Evolutionary conservation across 2,329 filamentous ascomycete species (phyloP).

Genomic region (Neonectria coccinea): DNA sequence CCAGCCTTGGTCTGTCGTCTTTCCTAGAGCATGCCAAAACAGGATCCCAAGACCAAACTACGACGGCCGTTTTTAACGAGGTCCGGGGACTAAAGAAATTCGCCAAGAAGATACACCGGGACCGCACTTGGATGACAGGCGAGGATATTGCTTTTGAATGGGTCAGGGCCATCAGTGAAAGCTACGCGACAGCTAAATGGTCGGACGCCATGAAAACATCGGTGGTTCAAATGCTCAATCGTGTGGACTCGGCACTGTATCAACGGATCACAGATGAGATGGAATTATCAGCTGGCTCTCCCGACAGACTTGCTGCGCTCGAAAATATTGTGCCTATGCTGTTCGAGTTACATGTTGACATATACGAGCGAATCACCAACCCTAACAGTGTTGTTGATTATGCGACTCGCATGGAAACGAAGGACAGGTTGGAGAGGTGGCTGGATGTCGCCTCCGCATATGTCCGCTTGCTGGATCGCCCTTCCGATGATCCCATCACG

Average conservation of each 20-base stretch:
- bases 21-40: constrained; percentile 74
- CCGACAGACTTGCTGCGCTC: constrained; percentile 49
- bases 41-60: constrained; percentile 61
- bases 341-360: constrained; percentile 71
- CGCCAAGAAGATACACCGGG: constrained; percentile 58
- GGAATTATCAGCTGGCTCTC: constrained; percentile 41
- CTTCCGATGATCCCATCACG: constrained; percentile 54
- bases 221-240: constrained; percentile 68
- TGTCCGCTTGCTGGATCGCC: constrained; percentile 52
- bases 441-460: constrained; percentile 61
- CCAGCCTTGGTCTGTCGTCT: constrained; percentile 66
- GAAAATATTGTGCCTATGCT: constrained; percentile 66
- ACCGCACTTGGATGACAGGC: constrained; percentile 61
- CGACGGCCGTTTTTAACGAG: constrained; percentile 64
- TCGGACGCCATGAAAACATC: constrained; percentile 67
- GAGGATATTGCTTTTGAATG: constrained; percentile 71
- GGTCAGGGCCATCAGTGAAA: constrained; percentile 61
- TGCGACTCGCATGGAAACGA: constrained; percentile 61
- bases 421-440: constrained; percentile 64
- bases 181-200: constrained; percentile 68
- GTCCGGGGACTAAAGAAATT: constrained; percentile 65
- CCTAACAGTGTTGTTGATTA: constrained; percentile 66
- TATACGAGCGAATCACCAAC: constrained; percentile 69
- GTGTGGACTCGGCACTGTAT: constrained; percentile 65
- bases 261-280: constrained; percentile 59